phyloP scores from a whole-genome alignment of 2,329 filamentous ascomycete species.

The Talaromyces sp. region DNA sequence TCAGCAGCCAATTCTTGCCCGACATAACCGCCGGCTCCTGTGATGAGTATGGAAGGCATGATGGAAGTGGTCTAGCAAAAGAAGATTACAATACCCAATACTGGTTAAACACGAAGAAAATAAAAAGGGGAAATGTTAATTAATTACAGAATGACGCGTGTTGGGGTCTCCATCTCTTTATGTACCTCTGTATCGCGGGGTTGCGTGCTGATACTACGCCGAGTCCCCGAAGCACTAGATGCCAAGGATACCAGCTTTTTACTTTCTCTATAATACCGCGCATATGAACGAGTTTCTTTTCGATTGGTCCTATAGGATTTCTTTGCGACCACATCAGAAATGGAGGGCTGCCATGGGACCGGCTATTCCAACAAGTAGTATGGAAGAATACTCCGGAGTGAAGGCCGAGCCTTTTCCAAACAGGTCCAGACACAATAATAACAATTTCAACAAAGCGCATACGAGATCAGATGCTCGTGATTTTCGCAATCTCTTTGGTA shows the following conservation, averaged over 20 bases:
- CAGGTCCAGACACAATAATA: background rate
- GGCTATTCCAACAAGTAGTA: background rate
- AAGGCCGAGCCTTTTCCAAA: background rate
- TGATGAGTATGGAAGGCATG: constrained; percentile 40
- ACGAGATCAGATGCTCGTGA: background rate
- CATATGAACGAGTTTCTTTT: background rate
- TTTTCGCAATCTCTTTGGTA: background rate
- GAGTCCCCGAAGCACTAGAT: background rate
- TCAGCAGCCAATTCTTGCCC: constrained; percentile 47
- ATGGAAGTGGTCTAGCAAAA: background rate
- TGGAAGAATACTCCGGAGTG: background rate
- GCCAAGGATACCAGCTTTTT: background rate
- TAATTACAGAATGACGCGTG: background rate
- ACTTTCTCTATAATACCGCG: background rate
- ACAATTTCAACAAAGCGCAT: background rate
- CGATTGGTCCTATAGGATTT: background rate
- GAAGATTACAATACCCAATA: background rate
- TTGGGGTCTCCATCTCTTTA: background rate
- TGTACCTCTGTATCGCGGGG: constrained; percentile 4
- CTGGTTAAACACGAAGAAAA: too few relatives aligned
- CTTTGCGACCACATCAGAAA: background rate
- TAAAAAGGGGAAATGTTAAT: background rate
- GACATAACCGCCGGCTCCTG: constrained; percentile 48
- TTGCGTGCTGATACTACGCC: background rate
- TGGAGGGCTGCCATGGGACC: background rate